Conservation (phyloP, 2,329 filamentous ascomycete species). For the Aspergillus sp. region DNA sequence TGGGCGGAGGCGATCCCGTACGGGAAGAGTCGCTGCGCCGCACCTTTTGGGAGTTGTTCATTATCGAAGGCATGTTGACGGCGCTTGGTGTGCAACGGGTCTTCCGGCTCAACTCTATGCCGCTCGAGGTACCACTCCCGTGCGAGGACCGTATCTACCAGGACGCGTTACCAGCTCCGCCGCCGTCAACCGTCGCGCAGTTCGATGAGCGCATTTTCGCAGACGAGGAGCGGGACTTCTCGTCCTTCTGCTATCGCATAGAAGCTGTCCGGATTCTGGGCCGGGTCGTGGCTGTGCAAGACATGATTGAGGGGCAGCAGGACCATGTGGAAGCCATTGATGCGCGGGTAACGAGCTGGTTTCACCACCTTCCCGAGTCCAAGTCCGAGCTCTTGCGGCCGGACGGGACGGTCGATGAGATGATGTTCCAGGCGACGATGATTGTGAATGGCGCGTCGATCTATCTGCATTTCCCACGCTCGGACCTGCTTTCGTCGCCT, state of each 20-base stretch:
- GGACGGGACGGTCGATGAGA: conserved; percentile 68
- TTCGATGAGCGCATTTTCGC: conserved; percentile 71
- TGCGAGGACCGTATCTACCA: conserved; percentile 66
- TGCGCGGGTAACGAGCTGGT: conserved; percentile 60
- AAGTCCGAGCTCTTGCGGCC: conserved; percentile 62
- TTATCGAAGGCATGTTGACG: conserved; percentile 76
- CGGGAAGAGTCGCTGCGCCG: conserved; percentile 75
- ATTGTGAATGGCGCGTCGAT: conserved; percentile 57
- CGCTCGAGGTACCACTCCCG: conserved; percentile 61
- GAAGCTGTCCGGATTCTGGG: conserved; percentile 71
- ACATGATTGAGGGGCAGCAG: conserved; percentile 32
- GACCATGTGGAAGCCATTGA: conserved; percentile 53
- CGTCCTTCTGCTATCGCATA: conserved; percentile 77
- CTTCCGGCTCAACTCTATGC: conserved; percentile 61
- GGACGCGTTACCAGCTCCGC: conserved; percentile 45
- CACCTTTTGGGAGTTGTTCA: conserved; percentile 83
- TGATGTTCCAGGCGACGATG: conserved; percentile 87
- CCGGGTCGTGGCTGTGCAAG: conserved; percentile 51
- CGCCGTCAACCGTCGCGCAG: conserved; percentile 57
- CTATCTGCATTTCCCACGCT: conserved; percentile 69
- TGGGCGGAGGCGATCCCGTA: conserved; percentile 56
- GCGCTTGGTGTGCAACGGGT: conserved; percentile 47
- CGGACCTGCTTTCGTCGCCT: conserved; percentile 54
- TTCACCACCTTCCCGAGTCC: conserved; percentile 62
- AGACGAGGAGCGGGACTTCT: conserved; percentile 58